phyloP scores from a whole-genome alignment of 805 yeast genomes.

The Candida schatavii region DNA sequence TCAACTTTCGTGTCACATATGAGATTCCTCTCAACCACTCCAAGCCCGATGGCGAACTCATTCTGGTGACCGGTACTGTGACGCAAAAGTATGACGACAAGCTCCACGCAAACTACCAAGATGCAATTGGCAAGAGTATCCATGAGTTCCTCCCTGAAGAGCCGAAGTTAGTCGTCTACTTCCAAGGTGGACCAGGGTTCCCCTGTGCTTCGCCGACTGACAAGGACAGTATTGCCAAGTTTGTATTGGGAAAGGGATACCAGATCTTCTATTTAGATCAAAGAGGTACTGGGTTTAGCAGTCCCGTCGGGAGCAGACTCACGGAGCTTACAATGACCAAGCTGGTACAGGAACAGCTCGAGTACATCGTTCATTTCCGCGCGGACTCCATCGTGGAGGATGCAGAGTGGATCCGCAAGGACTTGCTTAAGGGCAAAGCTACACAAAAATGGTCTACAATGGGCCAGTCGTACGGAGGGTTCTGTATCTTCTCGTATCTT shows the following conservation, averaged over 20 bases:
- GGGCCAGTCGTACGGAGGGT: constrained; percentile 60
- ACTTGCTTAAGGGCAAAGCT: constrained; percentile 24
- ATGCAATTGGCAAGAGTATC: constrained; percentile 7
- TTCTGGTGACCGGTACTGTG: constrained; percentile 28
- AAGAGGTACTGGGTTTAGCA: constrained; percentile 59
- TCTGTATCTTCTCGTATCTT: constrained; percentile 47
- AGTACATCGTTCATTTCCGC: constrained; percentile 44
- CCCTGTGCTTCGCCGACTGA: constrained; percentile 39
- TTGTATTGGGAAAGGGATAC: constrained; percentile 39
- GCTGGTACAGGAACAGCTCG: constrained; percentile 25
- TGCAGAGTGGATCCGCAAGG: constrained; percentile 43
- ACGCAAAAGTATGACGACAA: constrained; percentile 28
- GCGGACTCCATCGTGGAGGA: constrained; percentile 55
- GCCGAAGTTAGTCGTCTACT: constrained; percentile 37
- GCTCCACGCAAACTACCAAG: constrained; percentile 12
- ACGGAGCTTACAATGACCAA: constrained; percentile 14
- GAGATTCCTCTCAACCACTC: constrained; percentile 4
- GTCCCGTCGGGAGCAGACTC: constrained; percentile 37
- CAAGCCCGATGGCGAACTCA: constrained; percentile 2
- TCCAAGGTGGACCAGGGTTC: constrained; percentile 59
- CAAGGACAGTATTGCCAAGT: constrained; percentile 34
- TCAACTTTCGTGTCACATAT: background rate
- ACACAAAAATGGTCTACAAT: constrained; percentile 45
- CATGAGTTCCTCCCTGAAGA: constrained; percentile 19
- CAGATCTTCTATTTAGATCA: constrained; percentile 51